A percentile compares a stretch with the other conserved stretches of the same genome.
Conservation (phyloP, 768 basidiomycete species). For the Pholiota conissans region DNA sequence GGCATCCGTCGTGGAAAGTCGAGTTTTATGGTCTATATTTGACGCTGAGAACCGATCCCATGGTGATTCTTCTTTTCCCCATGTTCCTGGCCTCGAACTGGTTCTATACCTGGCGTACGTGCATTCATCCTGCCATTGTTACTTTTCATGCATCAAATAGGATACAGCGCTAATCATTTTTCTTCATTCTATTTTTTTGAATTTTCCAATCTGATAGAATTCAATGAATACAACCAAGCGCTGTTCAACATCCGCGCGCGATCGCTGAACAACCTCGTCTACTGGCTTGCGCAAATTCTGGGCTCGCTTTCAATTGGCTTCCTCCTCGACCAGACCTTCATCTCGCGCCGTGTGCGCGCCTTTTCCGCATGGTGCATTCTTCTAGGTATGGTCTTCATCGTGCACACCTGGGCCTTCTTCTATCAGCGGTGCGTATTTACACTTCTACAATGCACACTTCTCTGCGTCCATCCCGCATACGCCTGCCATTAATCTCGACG, state of each 20-base stretch:
- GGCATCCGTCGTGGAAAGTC: conserved; percentile 75
- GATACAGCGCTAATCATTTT: too few relatives aligned
- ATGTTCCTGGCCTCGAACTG: conserved; percentile 86
- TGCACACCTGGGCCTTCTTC: conserved; percentile 76
- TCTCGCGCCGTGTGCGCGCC: conserved; percentile 68
- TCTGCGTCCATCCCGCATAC: too few relatives aligned
- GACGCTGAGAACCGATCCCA: conserved; percentile 68
- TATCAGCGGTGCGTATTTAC: conserved; percentile 60
- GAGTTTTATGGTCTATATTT: conserved; percentile 72
- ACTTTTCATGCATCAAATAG: background rate
- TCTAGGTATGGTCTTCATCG: conserved; percentile 60
- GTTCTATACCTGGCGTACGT: conserved; percentile 84
- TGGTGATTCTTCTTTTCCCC: conserved; percentile 75
- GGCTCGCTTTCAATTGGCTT: conserved; percentile 73
- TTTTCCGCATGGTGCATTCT: conserved; percentile 68
- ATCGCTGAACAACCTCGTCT: conserved; percentile 74
- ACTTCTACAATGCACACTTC: background rate
- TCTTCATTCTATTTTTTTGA: too few relatives aligned
- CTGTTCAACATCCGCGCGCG: conserved; percentile 81
- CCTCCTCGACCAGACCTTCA: conserved; percentile 56
- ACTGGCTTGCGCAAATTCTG: conserved; percentile 79
- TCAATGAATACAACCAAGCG: conserved; percentile 78
- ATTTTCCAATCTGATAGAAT: conserved; percentile 55
- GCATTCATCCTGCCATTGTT: background rate
- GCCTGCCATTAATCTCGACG: background rate